Percentiles rank a stretch among this genome's conserved stretches.
phyloP scores from a whole-genome alignment of 1,284 basidiomycete species.

The Mycosarcoma mackinlayi region DNA sequence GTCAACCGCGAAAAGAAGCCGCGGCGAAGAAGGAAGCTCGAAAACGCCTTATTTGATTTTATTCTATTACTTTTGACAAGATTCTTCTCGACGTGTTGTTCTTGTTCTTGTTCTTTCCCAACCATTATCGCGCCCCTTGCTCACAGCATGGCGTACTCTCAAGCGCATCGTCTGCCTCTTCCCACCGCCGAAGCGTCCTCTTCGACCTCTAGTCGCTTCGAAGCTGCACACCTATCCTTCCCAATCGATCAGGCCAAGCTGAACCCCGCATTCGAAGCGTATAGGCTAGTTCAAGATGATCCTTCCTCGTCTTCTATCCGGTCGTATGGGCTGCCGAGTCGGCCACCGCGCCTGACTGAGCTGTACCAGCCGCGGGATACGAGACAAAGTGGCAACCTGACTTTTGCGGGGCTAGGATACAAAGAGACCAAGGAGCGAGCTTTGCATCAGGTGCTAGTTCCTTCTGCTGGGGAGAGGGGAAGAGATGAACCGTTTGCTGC shows the following conservation, averaged over 20 bases:
- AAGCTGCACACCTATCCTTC: conserved; percentile 7
- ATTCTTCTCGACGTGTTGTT: not conserved
- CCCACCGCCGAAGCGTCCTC: conserved; percentile 3
- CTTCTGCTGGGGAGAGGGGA: conserved; percentile 2
- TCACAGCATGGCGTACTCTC: conserved; percentile 38
- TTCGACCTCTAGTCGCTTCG: not conserved
- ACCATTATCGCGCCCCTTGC: too few relatives aligned
- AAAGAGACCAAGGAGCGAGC: conserved; percentile 51
- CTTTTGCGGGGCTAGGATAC: conserved; percentile 26
- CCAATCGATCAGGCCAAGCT: conserved; percentile 26
- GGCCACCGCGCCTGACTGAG: conserved; percentile 20
- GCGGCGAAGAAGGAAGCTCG: conserved; percentile 16
- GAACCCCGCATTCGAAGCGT: conserved; percentile 44
- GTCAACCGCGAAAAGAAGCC: not conserved
- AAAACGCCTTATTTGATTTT: conserved; percentile 3
- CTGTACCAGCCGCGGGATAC: conserved; percentile 18
- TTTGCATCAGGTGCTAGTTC: conserved; percentile 32
- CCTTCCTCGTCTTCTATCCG: not conserved
- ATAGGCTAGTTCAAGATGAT: conserved; percentile 44
- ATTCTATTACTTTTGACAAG: not conserved
- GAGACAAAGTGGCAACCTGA: conserved; percentile 10
- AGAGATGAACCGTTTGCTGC: conserved; percentile 32
- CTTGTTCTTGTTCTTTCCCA: conserved; percentile 2
- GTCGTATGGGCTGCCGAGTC: conserved; percentile 25
- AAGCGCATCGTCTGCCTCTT: conserved; percentile 24